Base-by-base conservation (phyloP, 202 grass and related monocot species). In the Dendrocalamus latiflorus region DNA sequence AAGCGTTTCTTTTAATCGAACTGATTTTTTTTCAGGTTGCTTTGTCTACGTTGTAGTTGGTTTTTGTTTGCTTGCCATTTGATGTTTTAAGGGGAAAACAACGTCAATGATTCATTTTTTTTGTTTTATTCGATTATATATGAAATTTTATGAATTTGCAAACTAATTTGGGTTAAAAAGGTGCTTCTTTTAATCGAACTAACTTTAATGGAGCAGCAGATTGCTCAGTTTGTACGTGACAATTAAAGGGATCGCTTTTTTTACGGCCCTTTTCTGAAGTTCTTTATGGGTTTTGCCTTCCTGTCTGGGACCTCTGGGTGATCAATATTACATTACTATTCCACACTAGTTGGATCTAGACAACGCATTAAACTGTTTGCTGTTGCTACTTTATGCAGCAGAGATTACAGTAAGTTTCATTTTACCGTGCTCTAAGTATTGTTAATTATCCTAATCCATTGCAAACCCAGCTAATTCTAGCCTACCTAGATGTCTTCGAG, bases 311-410 rank as follows among this genome's bases (percentile, higher is more conserved):
- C 56, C 56, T 59, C 13, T 26, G 4, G 50, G 22, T 25, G 39
- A 9, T 77, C 17, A 37, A 34, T 84, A 75, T 59, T 56, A 30
- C 59, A 65, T 54, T 22, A 74, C 7, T 36, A 54, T 43, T 76
- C 39, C 73, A 60, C 41, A 37, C 25, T 53, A 30, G 65, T 85
- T 85, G 75, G 55, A 79, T 63, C 56, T 20, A 42, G 16, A 43
- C 61, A 68, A 60, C 0, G 51, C 51, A 81, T 75, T 81, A 81
- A 75, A 86, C 77, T 75, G 75, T 68, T 39, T 81, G 59, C 9
- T 81, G 77, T 62, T 81, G 39, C 51, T 61, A 60, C 85, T 76
- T 86, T 81, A 68, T 2, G 7, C 22, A 76, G 13, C 78, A 87
- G 21, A 43, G 51, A 70, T 87, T 81, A 61, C 49, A 84, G 9